Evolutionary conservation across 2,329 filamentous ascomycete species (phyloP).

Genomic region (Fusarium sp.): DNA sequence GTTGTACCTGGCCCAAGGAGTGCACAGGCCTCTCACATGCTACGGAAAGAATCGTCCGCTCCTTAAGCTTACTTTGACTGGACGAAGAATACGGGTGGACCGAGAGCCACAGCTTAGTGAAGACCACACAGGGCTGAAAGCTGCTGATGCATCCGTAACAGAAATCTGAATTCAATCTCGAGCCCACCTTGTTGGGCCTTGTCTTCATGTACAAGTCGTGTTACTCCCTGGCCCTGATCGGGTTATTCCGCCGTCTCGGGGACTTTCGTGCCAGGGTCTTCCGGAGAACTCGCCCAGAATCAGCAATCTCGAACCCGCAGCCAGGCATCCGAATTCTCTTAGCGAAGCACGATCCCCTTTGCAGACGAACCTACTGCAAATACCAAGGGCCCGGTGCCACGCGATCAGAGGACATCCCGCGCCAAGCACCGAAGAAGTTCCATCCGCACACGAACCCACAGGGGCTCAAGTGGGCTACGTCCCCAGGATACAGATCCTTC

Average conservation of each 20-base stretch:
- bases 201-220: not conserved
- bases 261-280: not conserved
- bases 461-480: not conserved
- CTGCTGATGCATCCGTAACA: not conserved
- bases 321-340: conserved; percentile 1
- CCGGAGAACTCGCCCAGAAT: not conserved
- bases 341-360: not conserved
- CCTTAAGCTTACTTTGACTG: not conserved
- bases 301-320: not conserved
- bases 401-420: conserved; percentile 7
- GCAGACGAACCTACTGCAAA: not conserved
- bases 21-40: conserved; percentile 4
- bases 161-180: not conserved
- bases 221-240: too few species aligned
- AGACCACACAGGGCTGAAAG: not conserved
- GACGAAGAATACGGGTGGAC: not conserved
- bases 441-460: not conserved
- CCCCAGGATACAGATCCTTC: conserved; percentile 1
- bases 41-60: not conserved
- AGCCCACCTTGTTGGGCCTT: not conserved
- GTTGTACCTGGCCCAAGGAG: not conserved
- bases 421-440: conserved; percentile 13
- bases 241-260: not conserved
- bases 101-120: not conserved
- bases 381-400: not conserved